Evolutionary conservation across 2,329 filamentous ascomycete genomes (phyloP).

Genomic region (Colletotrichum godetiae): DNA sequence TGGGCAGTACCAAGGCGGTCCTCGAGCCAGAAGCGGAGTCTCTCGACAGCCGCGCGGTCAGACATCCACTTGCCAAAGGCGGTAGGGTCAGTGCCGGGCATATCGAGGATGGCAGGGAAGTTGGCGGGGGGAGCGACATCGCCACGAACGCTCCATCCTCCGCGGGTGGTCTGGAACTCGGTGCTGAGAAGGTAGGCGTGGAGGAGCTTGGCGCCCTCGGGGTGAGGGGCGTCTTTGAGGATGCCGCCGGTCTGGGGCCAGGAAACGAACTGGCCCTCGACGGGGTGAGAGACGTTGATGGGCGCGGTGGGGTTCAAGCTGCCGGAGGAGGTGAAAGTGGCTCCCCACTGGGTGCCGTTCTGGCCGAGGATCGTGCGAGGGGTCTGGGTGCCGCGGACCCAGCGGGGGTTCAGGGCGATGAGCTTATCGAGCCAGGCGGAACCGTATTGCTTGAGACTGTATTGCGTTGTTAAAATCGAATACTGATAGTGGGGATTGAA

Average conservation of each 20-base stretch:
- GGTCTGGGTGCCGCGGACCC: slow-evolving; percentile 63
- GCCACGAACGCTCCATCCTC: slow-evolving; percentile 47
- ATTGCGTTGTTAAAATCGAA: background rate
- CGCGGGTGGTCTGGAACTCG: slow-evolving; percentile 48
- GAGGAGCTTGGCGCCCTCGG: slow-evolving; percentile 62
- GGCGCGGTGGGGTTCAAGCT: slow-evolving; percentile 35
- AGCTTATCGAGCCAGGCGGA: slow-evolving; percentile 59
- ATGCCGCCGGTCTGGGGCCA: slow-evolving; percentile 64
- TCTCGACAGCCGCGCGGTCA: slow-evolving; percentile 53
- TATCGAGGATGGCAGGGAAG: slow-evolving; percentile 44
- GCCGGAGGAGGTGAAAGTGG: slow-evolving; percentile 46
- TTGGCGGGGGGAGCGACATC: slow-evolving; percentile 46
- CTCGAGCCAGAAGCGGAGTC: slow-evolving; percentile 55
- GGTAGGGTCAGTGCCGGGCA: slow-evolving; percentile 47
- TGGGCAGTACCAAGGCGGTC: slow-evolving; percentile 53
- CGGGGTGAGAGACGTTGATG: slow-evolving; percentile 45
- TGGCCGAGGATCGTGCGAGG: slow-evolving; percentile 48
- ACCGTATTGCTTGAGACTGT: slow-evolving; percentile 53
- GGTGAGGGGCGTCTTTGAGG: slow-evolving; percentile 58
- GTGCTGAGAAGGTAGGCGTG: slow-evolving; percentile 57
- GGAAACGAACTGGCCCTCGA: slow-evolving; percentile 53
- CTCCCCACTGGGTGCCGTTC: slow-evolving; percentile 44
- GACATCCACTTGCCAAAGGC: slow-evolving; percentile 55
- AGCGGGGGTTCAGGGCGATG: slow-evolving; percentile 59
- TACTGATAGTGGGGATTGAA: background rate